Base-by-base conservation (phyloP, 2,329 filamentous ascomycete species). In the Daldinia eschscholtzii region DNA sequence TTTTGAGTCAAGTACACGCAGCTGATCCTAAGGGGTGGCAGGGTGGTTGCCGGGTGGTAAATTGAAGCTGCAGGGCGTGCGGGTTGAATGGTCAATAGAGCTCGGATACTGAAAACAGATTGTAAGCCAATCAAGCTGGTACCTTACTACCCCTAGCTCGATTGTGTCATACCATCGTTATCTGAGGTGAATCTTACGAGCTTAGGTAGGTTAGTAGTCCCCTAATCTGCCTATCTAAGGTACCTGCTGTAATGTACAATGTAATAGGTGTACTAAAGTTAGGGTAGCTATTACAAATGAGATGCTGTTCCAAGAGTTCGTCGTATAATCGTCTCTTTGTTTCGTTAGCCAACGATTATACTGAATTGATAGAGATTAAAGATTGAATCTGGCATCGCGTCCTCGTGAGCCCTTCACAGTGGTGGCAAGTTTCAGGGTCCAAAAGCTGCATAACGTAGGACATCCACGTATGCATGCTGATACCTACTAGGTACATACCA, bases 91-190 rank as follows among this genome's bases (percentile, higher is more conserved):
- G 65, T 50, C 46, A 52, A 30, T 41, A 63, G 57, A 64, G 62
- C 52, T 68, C 62, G 62, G 52, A 57, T 20, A 33, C 10, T 60
- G 37, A 48, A 61, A 42, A 57, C 48, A 55, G 37, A 33, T 23
- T 57, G 48, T 23, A 62, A 52, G 30, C 67, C 65, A 68, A 68
- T 65, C 61, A 70, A 63, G 57, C 61, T 67, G 26, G 57, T 57
- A 67, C 57, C 58, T 55, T 53, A 30, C 35, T 23, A 60, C 58
- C 66, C 52, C 61, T 63, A 66, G 65, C 60, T 69, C 61, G 57
- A 71, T 71, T 70, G 67, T 71, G 70, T 71, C 70, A 71, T 71
- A 65, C 58, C 55, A 63, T 70, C 58, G 56, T 65, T 70, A 71
- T 71, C 70, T 71, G 70, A 71, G 70, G 64, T 58, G 52, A 67